Evolutionary conservation across 352 stramenopile genomes (phyloP).

Genomic region (Globisporangium heterothallicum): DNA sequence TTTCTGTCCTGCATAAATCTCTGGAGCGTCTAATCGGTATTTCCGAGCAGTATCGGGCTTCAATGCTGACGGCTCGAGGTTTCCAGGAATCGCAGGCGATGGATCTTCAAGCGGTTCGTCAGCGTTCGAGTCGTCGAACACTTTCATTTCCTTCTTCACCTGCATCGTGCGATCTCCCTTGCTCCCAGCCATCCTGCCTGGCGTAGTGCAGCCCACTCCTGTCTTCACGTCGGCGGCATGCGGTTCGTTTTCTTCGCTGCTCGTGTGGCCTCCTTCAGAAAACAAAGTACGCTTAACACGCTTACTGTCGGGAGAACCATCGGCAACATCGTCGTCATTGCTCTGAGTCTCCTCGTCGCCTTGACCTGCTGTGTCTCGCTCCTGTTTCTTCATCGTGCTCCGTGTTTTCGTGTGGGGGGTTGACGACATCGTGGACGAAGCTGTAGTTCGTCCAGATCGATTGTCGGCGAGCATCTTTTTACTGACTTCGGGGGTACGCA

Average conservation of each 20-base stretch:
- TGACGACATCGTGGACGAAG: constrained; percentile 4
- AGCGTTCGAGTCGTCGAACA: constrained; percentile 1
- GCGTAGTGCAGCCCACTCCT: not conserved
- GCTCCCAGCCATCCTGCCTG: not conserved
- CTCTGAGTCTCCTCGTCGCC: constrained; percentile 3
- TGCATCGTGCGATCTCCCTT: not conserved
- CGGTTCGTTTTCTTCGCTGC: constrained; percentile 52
- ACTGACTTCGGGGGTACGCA: constrained; percentile 25
- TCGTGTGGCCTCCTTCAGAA: constrained; percentile 45
- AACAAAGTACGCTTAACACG: constrained; percentile 68
- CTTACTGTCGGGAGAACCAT: constrained; percentile 19
- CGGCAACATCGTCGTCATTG: constrained; percentile 9
- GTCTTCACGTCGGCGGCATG: constrained; percentile 1
- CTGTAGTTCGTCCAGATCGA: not conserved
- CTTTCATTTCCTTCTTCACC: constrained; percentile 6
- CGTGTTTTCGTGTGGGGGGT: constrained; percentile 37
- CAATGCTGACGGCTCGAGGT: constrained; percentile 41
- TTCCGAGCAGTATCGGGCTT: constrained; percentile 49
- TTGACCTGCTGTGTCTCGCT: constrained; percentile 3
- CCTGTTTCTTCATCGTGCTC: constrained; percentile 40
- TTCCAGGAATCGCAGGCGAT: constrained; percentile 6
- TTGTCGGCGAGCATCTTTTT: constrained; percentile 11
- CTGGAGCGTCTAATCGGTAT: constrained; percentile 36
- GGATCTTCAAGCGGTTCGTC: constrained; percentile 7
- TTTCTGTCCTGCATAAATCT: constrained; percentile 54